Base-by-base conservation (phyloP, 73 alveolate species). In the Stentor roeselii region DNA sequence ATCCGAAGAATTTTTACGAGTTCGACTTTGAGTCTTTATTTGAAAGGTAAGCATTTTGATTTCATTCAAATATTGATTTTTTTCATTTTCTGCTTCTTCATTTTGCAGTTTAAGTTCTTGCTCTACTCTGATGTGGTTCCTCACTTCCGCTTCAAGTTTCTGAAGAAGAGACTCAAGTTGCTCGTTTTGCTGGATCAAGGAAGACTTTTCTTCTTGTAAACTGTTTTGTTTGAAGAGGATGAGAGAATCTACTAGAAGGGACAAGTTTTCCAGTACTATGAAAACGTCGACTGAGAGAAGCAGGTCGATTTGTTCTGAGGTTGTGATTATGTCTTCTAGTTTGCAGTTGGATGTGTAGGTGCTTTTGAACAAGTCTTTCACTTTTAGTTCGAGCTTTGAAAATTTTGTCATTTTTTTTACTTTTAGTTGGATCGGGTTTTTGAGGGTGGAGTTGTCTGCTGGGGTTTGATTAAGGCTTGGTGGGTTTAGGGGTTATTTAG, bases 121-220 rank as follows among this genome's bases (percentile, higher is more conserved):
- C 2, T 67, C 80, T 1, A 67, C 34, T 30, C 37, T 34, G 37
- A 67, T 21, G 41, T 67, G 80, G 41, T 67, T 32, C 34, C 80
- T 67, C 37, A 67, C 80, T 67, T 67, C 80, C 11, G 80, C 37
- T 67, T 67, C 80, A 27, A 67, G 37, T 67, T 34, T 67, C 34
- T 67, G 80, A 32, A 67, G 80, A 6, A 50, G 6, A 50, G 67
- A 50, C 21, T 50, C 67, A 21, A 50, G 21, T 50, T 50, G 67
- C 21, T 50, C 67, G 21, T 50, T 50, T 50, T 21, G 67, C 21
- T 50, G 67, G 21, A 50, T 50, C 67, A 50, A 21, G 30, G 6
- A 6, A 50, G 67, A 6, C 21, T 50, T 50, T 11, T 50, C 67
- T 50, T 50, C 67, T 6, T 50, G 67, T 50, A 50, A 50, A 50